Evolutionary conservation across 225 moss, liverwort and hornwort genomes (phyloP).

Genomic region (Anthoceros angustus): DNA sequence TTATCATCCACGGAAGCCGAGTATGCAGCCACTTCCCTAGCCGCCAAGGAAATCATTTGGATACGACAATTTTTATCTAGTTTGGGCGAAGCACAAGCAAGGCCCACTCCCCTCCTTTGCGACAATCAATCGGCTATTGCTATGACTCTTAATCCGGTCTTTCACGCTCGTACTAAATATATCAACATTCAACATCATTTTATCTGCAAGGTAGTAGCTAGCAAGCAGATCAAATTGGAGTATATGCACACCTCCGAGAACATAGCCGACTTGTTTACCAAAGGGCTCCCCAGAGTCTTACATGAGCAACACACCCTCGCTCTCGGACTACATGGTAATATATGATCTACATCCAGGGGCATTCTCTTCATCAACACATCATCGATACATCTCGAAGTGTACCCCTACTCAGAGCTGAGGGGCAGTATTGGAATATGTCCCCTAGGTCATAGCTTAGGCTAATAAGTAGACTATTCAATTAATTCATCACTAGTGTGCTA

Average conservation of each 20-base stretch:
- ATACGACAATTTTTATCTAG: not conserved
- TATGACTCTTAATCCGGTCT: not conserved
- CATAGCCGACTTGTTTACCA: not conserved
- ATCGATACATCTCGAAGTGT: no score
- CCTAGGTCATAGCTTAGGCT: no score
- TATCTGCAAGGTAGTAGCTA: not conserved
- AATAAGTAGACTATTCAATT: no score
- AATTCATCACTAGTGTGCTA: no score
- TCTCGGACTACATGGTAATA: no score
- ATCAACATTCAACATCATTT: not conserved
- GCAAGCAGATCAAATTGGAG: not conserved
- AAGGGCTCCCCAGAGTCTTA: no score
- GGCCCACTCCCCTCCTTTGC: not conserved
- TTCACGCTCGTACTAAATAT: no score
- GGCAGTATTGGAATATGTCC: no score
- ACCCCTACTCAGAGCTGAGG: no score
- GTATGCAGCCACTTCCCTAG: not conserved
- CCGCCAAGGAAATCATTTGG: not conserved
- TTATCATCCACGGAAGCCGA: not conserved
- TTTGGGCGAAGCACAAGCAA: not conserved
- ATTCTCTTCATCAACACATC: no score
- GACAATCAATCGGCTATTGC: constrained; percentile 1
- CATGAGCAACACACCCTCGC: no score
- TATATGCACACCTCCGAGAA: not conserved
- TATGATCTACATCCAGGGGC: no score